Evolutionary conservation across 306 rosid species (phyloP).

Genomic region (Sesbania bispinosa): DNA sequence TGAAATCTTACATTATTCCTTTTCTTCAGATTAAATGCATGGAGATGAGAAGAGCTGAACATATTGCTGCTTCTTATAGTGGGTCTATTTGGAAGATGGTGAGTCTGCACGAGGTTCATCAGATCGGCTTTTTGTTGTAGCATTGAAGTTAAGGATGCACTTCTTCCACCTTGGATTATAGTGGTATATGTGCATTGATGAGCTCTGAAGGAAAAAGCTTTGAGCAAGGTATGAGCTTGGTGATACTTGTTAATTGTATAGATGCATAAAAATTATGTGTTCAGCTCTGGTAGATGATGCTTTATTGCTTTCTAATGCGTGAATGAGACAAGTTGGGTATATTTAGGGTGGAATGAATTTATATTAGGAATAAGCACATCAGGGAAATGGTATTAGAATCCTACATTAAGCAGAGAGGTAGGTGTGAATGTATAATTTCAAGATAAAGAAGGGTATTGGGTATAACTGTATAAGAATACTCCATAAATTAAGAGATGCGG

Average conservation of each 20-base stretch:
- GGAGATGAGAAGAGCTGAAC: conserved; percentile 69
- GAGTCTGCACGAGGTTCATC: conserved; percentile 36
- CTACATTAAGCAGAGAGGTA: neutral
- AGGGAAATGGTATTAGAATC: neutral
- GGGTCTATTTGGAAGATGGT: conserved; percentile 43
- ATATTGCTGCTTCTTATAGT: conserved; percentile 39
- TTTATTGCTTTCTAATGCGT: neutral
- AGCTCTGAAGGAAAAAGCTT: conserved; percentile 72
- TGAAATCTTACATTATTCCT: neutral
- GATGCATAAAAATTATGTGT: neutral
- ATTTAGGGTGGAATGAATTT: neutral
- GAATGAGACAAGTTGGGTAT: neutral
- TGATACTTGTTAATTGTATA: conserved; percentile 3
- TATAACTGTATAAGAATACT: too few relatives aligned
- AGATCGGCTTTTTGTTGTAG: conserved; percentile 48
- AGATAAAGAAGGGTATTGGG: too few relatives aligned
- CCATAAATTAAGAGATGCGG: too few relatives aligned
- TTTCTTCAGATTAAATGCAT: conserved; percentile 62
- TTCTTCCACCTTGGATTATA: conserved; percentile 86
- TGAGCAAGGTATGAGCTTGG: conserved; percentile 70
- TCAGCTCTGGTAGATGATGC: conserved; percentile 6
- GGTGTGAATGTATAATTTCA: too few relatives aligned
- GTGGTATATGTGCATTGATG: conserved; percentile 53
- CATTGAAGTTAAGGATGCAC: conserved; percentile 72
- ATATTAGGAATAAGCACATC: neutral